Percentiles rank a stretch among this genome's conserved stretches.
These are phyloP conservation scores for Torrubiella hemipterigena DNA, from an alignment of 2,329 filamentous ascomycete genomes.

Conservation along the genomic window DNA sequence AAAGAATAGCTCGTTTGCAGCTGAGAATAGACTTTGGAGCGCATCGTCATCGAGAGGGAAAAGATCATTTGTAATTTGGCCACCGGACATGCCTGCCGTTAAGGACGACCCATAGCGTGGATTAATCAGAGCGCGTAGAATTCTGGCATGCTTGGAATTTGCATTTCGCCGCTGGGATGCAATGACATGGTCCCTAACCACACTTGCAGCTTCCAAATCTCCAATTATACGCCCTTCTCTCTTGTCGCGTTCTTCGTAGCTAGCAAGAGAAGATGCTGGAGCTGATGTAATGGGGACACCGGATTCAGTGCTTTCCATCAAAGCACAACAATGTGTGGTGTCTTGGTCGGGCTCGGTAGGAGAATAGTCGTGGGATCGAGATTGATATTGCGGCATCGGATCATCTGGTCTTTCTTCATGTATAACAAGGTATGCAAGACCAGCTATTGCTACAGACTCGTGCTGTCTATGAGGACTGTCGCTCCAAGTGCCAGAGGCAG, in stretches of 20 bases:
- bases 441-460: no score
- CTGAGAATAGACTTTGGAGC: constrained; percentile 44
- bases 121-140: constrained; percentile 44
- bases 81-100: no score
- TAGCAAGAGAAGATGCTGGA: constrained; percentile 16
- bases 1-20: constrained; percentile 53
- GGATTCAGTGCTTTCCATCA: constrained; percentile 37
- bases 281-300: constrained; percentile 35
- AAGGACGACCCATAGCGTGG: no score
- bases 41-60: constrained; percentile 45
- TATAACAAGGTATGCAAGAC: no score
- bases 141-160: constrained; percentile 42
- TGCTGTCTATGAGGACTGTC: no score
- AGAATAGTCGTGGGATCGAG: no score
- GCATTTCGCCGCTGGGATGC: constrained; percentile 29
- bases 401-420: no score
- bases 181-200: constrained; percentile 36
- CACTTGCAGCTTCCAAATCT: constrained; percentile 34
- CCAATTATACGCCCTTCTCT: constrained; percentile 17
- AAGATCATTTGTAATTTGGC: constrained; percentile 25
- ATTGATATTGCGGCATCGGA: no score
- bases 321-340: no score
- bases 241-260: constrained; percentile 12
- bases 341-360: no score
- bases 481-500: no score